Base-by-base conservation (phyloP, 2,329 filamentous ascomycete species). In the Ilyonectria mors-panacis region DNA sequence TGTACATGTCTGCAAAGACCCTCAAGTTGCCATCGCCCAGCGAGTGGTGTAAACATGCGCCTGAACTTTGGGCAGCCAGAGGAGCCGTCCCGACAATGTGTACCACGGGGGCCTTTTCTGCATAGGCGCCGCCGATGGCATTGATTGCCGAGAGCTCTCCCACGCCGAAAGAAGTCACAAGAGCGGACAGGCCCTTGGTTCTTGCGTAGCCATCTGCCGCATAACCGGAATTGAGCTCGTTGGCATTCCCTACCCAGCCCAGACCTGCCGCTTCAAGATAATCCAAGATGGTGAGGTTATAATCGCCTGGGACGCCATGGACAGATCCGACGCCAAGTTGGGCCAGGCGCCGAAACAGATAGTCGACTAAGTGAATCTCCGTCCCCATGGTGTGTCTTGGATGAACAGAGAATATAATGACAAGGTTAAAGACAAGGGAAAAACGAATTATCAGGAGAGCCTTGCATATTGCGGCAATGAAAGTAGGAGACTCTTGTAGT, bases 121-220 rank as follows among this genome's bases (percentile, higher is more conserved):
- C 83, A 73, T 86, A 89, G 5, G 87, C 86, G 2, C 88, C 88
- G 1, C 86, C 88, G 68, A 89, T 84, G 33, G 85, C 87, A 72
- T 90, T 89, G 73, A 89, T 82, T 3, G 87, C 87, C 3, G 87
- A 89, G 10, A 85, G 78, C 66, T 86, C 85, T 9, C 88, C 89
- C 1, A 91, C 88, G 9, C 88, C 89, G 70, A 89, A 89, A 0
- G 88, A 89, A 1, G 89, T 91, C 28, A 90, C 80, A 8, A 89
- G 74, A 28, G 81, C 82, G 12, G 79, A 78, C 3, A 86, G 77
- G 3, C 85, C 85, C 66, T 87, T 88, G 65, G 87, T 81, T 15
- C 88, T 79, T 3, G 85, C 84, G 69, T 90, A 90, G 2, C 86
- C 88, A 69, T 90, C 88, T 4, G 86, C 86, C 0, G 87, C 86